Conservation (phyloP, 129 eudicot species). For the Arctium lappa region DNA sequence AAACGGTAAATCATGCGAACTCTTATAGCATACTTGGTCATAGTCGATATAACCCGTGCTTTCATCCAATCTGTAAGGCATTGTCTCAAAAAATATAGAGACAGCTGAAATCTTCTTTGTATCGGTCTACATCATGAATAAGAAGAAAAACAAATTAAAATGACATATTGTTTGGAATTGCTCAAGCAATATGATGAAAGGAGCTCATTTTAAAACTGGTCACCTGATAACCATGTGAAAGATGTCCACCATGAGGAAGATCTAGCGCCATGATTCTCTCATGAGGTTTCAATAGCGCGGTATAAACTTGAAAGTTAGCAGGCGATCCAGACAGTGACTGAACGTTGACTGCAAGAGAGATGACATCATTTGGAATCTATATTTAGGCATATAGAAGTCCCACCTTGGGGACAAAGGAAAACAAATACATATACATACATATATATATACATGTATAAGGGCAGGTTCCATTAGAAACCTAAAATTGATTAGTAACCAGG, state of each 20-base stretch:
- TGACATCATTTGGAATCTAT: neutral
- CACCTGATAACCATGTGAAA: conserved; percentile 97
- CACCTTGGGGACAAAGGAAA: neutral
- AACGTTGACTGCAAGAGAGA: conserved; percentile 73
- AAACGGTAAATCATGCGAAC: conserved; percentile 5
- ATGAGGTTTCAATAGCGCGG: conserved; percentile 84
- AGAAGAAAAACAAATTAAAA: conserved; percentile 10
- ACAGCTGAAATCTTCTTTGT: conserved; percentile 94
- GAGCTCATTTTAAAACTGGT: neutral
- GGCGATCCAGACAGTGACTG: conserved; percentile 93
- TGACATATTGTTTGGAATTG: neutral
- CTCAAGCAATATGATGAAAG: neutral
- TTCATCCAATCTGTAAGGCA: conserved; percentile 92
- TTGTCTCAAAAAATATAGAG: conserved; percentile 88
- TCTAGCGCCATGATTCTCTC: conserved; percentile 97
- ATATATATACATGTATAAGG: neutral
- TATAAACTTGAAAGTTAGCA: conserved; percentile 89
- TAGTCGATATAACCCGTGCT: conserved; percentile 89
- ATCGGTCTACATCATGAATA: conserved; percentile 59
- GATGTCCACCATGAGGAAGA: conserved; percentile 99
- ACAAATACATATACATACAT: neutral
- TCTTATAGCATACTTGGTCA: conserved; percentile 60
- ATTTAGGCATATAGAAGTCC: neutral
- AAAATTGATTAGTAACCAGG: no score
- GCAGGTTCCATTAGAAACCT: no score